Conservation (phyloP, 768 basidiomycete genomes). For the Rhizopogon sp. region DNA sequence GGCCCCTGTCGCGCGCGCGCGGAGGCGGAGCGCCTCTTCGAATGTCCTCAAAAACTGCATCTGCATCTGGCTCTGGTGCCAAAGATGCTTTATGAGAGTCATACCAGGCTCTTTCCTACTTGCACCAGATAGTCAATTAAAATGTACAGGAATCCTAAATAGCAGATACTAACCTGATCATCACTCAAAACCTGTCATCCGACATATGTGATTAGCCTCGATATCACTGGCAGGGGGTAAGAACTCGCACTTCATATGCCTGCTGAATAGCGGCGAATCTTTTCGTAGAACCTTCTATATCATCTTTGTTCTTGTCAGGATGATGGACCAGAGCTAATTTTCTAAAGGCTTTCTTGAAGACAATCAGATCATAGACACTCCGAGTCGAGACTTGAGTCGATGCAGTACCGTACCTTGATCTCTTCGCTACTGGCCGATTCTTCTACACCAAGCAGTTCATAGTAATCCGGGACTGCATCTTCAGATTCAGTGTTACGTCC, state of each 20-base stretch:
- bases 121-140: constrained; percentile 12
- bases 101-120: constrained; percentile 98
- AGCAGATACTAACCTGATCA: constrained; percentile 66
- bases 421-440: constrained; percentile 84
- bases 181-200: constrained; percentile 76
- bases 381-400: neutral
- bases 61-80: constrained; percentile 76
- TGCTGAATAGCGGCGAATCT: constrained; percentile 88
- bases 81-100: constrained; percentile 86
- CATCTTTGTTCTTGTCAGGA: constrained; percentile 82
- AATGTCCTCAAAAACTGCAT: constrained; percentile 82
- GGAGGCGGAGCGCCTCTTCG: constrained; percentile 59
- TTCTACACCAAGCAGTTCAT: constrained; percentile 73
- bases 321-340: constrained; percentile 81
- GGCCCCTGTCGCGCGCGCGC: constrained; percentile 59
- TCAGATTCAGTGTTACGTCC: constrained; percentile 27
- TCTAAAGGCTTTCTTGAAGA: constrained; percentile 69
- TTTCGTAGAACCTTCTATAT: constrained; percentile 81
- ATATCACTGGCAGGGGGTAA: neutral
- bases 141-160: constrained; percentile 1
- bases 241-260: constrained; percentile 78
- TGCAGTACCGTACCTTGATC: constrained; percentile 59
- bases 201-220: neutral
- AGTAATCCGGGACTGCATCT: constrained; percentile 57
- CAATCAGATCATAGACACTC: constrained; percentile 5